A percentile compares a stretch with the other conserved stretches of the same genome.
Evolutionary conservation across 2,329 filamentous ascomycete genomes (phyloP).

Genomic region (Chrysoporthe puriensis): DNA sequence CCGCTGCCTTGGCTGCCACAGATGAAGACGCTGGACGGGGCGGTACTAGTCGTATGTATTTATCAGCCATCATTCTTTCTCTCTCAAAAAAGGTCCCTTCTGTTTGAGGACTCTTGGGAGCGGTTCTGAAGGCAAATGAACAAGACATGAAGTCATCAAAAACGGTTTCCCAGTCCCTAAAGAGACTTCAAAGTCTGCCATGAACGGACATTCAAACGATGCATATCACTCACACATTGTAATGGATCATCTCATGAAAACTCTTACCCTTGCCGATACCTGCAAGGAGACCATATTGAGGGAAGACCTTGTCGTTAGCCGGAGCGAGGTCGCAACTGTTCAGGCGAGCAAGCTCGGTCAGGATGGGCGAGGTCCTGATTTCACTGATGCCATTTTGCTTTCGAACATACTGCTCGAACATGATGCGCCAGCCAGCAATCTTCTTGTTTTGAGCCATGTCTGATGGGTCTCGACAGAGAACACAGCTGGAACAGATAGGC

Average conservation of each 20-base stretch:
- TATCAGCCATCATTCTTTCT: background rate
- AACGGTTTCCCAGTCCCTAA: too few relatives aligned
- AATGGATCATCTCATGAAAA: slow-evolving; percentile 43
- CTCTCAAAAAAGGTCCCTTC: background rate
- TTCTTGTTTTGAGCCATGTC: slow-evolving; percentile 5
- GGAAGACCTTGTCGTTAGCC: slow-evolving; percentile 30
- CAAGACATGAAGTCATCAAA: background rate
- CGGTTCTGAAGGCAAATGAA: background rate
- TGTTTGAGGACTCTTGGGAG: background rate
- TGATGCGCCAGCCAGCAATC: slow-evolving; percentile 11
- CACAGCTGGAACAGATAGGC: too few relatives aligned
- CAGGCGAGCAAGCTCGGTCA: slow-evolving; percentile 36
- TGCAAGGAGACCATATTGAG: slow-evolving; percentile 38
- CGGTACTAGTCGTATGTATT: slow-evolving; percentile 29
- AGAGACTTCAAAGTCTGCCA: too few relatives aligned
- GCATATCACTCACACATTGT: slow-evolving; percentile 42
- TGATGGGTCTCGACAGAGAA: too few relatives aligned
- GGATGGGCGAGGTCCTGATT: slow-evolving; percentile 37
- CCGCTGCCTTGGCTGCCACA: slow-evolving; percentile 68
- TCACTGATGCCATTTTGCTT: slow-evolving; percentile 36
- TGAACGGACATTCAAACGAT: background rate
- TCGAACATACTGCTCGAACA: slow-evolving; percentile 28
- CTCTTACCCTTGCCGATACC: slow-evolving; percentile 29
- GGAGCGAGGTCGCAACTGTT: slow-evolving; percentile 22
- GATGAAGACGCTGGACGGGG: slow-evolving; percentile 63